Percentiles rank a stretch among this genome's conserved stretches.
Evolutionary conservation across 768 basidiomycete species (phyloP).

Genomic region (Calocybe cyanea): DNA sequence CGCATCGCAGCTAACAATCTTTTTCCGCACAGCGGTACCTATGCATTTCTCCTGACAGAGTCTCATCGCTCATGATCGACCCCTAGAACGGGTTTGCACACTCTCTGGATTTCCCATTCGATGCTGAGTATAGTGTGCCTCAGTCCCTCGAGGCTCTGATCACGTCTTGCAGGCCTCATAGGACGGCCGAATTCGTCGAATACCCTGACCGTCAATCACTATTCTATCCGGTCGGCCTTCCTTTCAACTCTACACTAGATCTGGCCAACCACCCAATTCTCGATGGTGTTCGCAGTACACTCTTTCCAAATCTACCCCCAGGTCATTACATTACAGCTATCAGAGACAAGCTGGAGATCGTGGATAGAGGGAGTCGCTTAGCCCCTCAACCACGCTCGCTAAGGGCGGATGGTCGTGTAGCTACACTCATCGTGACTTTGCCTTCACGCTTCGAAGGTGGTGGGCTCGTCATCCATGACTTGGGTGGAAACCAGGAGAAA

Average conservation of each 20-base stretch:
- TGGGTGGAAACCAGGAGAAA: constrained; percentile 54
- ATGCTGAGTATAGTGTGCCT: constrained; percentile 69
- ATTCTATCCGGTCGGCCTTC: constrained; percentile 69
- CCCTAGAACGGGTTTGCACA: constrained; percentile 71
- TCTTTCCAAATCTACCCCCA: constrained; percentile 68
- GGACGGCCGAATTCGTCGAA: constrained; percentile 46
- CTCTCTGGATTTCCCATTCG: constrained; percentile 78
- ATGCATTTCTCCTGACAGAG: not conserved
- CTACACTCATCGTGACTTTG: constrained; percentile 69
- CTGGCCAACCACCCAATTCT: constrained; percentile 80
- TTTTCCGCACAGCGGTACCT: constrained; percentile 75
- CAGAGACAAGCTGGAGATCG: constrained; percentile 68
- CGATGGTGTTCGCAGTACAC: constrained; percentile 63
- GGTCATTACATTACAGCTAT: constrained; percentile 69
- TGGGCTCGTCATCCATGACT: constrained; percentile 51
- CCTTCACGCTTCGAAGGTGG: constrained; percentile 76
- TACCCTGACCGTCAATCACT: constrained; percentile 63
- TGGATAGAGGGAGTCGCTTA: constrained; percentile 58
- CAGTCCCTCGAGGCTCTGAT: constrained; percentile 78
- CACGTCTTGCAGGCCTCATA: constrained; percentile 66
- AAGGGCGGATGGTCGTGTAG: constrained; percentile 64
- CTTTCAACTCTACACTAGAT: constrained; percentile 73
- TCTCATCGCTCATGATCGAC: too few species aligned
- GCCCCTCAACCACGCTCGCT: constrained; percentile 48
- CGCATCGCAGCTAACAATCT: constrained; percentile 61